These are phyloP conservation scores for Colletotrichum sp. DNA, from an alignment of 2,329 filamentous ascomycete species.

Conservation along the genomic window DNA sequence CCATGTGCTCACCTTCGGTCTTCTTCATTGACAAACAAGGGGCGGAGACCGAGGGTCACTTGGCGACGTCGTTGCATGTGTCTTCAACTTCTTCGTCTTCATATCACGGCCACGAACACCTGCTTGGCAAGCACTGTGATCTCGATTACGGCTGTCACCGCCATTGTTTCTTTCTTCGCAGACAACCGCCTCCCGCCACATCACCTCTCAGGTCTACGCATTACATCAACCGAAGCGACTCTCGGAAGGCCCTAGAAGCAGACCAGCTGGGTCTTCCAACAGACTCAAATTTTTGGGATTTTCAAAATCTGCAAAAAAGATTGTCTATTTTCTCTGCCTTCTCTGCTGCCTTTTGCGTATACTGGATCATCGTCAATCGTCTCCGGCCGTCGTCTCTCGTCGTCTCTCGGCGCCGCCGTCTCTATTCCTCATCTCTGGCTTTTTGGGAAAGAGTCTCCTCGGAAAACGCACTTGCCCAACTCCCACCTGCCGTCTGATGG, in stretches of 20 bases:
- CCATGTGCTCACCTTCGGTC: neutral
- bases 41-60: neutral
- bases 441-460: neutral
- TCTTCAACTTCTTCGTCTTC: neutral
- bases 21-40: neutral
- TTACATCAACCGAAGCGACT: neutral
- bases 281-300: neutral
- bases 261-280: neutral
- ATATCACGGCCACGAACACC: neutral
- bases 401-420: neutral
- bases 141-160: neutral
- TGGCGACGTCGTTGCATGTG: neutral
- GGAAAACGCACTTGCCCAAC: neutral
- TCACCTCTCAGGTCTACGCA: neutral
- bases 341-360: neutral
- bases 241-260: neutral
- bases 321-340: neutral
- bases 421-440: neutral
- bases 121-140: neutral
- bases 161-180: neutral
- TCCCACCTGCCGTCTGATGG: neutral
- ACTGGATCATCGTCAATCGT: neutral
- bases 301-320: neutral
- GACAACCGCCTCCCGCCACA: neutral
- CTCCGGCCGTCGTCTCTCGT: neutral